Base-by-base conservation (phyloP, 768 basidiomycete genomes). In the Coprinellus aureogranulatus region DNA sequence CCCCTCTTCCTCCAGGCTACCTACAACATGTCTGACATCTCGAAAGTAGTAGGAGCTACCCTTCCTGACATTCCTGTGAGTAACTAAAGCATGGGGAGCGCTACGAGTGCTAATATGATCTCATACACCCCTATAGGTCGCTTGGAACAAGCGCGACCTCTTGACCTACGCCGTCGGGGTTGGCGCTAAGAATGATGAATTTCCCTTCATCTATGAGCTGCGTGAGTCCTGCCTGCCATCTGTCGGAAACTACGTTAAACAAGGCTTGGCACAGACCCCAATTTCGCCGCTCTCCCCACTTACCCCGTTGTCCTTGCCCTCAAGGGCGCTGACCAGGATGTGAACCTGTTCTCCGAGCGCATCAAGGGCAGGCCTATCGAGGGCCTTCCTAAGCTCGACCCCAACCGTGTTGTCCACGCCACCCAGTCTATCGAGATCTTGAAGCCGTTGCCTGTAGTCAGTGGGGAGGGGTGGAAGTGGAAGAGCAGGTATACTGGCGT, bases 101-200 rank as follows among this genome's bases (percentile, higher is more conserved):
- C 37, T 39, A 39, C 37, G 37, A 39, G 37, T 45, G 37, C 34
- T 45, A n/a, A 14, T 11, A 25, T 39, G 25, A 8, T 23, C 54
- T 34, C 9, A 20, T 48, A 22, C 20, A 12, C 25, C 28, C 22
- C 18, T 26, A 2, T 46, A 92, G 90, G 92, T 91, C 25, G 71
- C 82, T 1, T 94, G 92, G 92, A 92, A 89, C 67, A 86, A 87
- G 72, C 83, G 91, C 51, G 92, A 94, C 71, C 73, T 93, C 18
- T 73, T 94, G 58, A 81, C 84, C 1, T 94, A 93, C 62, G 88
- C 90, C 12, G 75, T 85, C 25, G 90, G 90, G 14, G 86, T 94
- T 37, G 93, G 92, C 14, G 90, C 90, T 16, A 92, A 90, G 71
- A 77, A 77, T 40, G 79, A 88, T 50, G 91, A 94, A 54, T 80